Conservation (phyloP, 129 eudicot species). For the Flaveria ramosissima region DNA sequence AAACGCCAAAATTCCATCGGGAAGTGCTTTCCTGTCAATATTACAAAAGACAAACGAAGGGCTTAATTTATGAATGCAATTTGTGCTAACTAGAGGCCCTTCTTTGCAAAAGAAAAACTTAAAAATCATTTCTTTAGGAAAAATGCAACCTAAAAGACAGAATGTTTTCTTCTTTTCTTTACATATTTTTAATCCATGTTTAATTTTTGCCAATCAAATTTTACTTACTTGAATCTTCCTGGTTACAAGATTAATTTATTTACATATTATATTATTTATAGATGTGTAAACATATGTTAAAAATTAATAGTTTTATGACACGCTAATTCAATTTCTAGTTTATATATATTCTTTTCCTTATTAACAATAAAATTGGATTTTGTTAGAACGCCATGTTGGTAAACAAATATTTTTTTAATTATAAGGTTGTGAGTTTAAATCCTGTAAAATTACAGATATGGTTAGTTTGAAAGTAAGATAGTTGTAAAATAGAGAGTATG, state of each 20-base stretch:
- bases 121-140: not conserved
- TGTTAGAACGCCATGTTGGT: no score
- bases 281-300: not conserved
- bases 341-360: not conserved
- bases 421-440: no score
- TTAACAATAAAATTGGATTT: not conserved
- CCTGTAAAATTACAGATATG: no score
- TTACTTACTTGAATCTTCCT: not conserved
- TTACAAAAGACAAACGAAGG: constrained; percentile 44
- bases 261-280: no score
- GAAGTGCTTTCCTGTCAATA: constrained; percentile 72
- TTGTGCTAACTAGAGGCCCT: constrained; percentile 40
- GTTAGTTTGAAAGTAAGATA: no score
- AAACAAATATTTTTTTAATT: no score
- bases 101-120: constrained; percentile 29
- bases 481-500: no score
- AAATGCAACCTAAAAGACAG: not conserved
- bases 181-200: not conserved
- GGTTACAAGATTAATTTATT: not conserved
- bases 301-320: not conserved
- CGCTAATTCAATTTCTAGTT: not conserved
- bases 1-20: constrained; percentile 69
- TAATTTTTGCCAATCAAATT: not conserved
- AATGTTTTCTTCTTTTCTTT: no score
- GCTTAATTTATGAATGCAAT: constrained; percentile 37